These are phyloP conservation scores for Lagenidium giganteum DNA, from an alignment of 352 stramenopile genomes.

Conservation along the genomic window DNA sequence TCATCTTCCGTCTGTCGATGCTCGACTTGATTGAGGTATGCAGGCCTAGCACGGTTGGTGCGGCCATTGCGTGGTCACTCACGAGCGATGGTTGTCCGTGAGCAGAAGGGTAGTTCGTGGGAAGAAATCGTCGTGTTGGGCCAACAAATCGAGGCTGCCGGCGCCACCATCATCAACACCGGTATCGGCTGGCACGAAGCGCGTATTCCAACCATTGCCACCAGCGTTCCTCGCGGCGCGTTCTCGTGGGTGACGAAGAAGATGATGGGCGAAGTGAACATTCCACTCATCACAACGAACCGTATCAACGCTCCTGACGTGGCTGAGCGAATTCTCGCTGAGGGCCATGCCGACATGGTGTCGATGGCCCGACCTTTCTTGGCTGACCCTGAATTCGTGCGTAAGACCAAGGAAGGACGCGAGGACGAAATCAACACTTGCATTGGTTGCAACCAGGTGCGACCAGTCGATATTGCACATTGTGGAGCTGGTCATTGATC, in stretches of 20 bases:
- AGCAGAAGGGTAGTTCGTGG: constrained; percentile 83
- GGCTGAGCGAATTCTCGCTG: constrained; percentile 85
- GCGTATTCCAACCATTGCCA: constrained; percentile 96
- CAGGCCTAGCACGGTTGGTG: no score
- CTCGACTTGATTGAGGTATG: constrained; percentile 96
- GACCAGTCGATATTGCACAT: no score
- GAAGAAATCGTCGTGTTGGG: constrained; percentile 90
- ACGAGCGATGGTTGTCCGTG: no score
- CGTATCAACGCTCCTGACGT: constrained; percentile 95
- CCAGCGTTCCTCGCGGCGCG: constrained; percentile 90
- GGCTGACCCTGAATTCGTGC: constrained; percentile 92
- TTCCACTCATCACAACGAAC: constrained; percentile 96
- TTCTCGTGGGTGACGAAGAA: constrained; percentile 95
- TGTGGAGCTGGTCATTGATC: constrained; percentile 10
- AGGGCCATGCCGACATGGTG: constrained; percentile 82
- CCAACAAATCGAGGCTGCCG: constrained; percentile 88
- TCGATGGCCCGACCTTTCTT: constrained; percentile 91
- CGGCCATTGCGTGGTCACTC: no score
- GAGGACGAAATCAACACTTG: constrained; percentile 97
- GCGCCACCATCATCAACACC: constrained; percentile 97
- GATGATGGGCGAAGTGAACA: constrained; percentile 79
- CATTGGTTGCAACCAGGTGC: constrained; percentile 95
- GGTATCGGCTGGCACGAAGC: constrained; percentile 98
- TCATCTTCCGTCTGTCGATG: constrained; percentile 97
- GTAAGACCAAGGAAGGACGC: constrained; percentile 87